Percentiles rank a stretch among this genome's conserved stretches.
These are phyloP conservation scores for Cadophora gregata DNA, from an alignment of 2,329 filamentous ascomycete genomes.

Conservation along the genomic window DNA sequence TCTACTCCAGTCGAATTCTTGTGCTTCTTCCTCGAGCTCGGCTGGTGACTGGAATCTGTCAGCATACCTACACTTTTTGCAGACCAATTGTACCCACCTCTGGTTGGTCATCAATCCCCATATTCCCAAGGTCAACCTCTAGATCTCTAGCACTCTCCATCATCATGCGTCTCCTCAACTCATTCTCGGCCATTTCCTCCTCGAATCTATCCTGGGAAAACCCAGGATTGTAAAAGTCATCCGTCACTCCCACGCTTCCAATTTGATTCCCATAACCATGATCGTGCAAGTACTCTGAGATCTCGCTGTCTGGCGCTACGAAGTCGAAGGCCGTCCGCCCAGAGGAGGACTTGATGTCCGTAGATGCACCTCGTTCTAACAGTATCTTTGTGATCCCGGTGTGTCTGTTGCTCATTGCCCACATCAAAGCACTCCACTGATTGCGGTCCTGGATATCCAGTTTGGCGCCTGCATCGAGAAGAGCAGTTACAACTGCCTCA, in stretches of 20 bases:
- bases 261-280: slow-evolving; percentile 81
- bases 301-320: slow-evolving; percentile 91
- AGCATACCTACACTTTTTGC: slow-evolving; percentile 39
- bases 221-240: slow-evolving; percentile 94
- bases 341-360: slow-evolving; percentile 92
- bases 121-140: slow-evolving; percentile 93
- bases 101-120: slow-evolving; percentile 93
- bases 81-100: slow-evolving; percentile 64
- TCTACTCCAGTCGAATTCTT: slow-evolving; percentile 94
- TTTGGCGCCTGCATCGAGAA: slow-evolving; percentile 84
- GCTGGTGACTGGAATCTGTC: slow-evolving; percentile 62
- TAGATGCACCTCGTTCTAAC: slow-evolving; percentile 92
- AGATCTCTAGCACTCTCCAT: slow-evolving; percentile 97
- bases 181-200: slow-evolving; percentile 95
- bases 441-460: slow-evolving; percentile 96
- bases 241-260: slow-evolving; percentile 76
- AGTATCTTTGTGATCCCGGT: slow-evolving; percentile 94
- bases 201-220: slow-evolving; percentile 94
- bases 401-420: slow-evolving; percentile 98
- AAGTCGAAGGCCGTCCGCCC: slow-evolving; percentile 96
- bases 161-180: slow-evolving; percentile 97
- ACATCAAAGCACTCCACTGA: slow-evolving; percentile 98
- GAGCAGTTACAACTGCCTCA: slow-evolving; percentile 81
- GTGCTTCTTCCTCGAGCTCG: slow-evolving; percentile 85
- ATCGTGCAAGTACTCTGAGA: slow-evolving; percentile 93